phyloP scores from a whole-genome alignment of 768 basidiomycete genomes.

The Megacollybia marginata region DNA sequence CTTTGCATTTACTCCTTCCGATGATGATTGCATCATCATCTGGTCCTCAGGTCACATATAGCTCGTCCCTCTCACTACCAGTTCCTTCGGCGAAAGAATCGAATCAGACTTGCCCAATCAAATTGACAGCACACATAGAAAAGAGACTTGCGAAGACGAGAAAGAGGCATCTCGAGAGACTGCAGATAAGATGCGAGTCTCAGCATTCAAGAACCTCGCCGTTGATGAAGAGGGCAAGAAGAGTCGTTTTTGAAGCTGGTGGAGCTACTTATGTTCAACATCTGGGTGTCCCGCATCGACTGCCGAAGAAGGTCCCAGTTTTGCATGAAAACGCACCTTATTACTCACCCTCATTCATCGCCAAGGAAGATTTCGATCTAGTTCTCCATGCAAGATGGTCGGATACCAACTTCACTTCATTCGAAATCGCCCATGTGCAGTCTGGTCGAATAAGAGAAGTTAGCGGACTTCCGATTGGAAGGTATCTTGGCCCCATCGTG shows the following conservation, averaged over 20 bases:
- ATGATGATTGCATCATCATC: slow-evolving; percentile 55
- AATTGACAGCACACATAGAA: slow-evolving; percentile 57
- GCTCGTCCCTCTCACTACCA: slow-evolving; percentile 47
- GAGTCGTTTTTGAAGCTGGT: slow-evolving; percentile 62
- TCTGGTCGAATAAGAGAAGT: slow-evolving; percentile 39
- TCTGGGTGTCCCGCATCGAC: slow-evolving; percentile 19
- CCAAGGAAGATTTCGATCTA: slow-evolving; percentile 31
- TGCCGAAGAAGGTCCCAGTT: slow-evolving; percentile 37
- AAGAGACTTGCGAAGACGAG: slow-evolving; percentile 57
- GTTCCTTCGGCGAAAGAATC: slow-evolving; percentile 45
- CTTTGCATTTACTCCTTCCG: slow-evolving; percentile 58
- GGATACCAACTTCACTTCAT: slow-evolving; percentile 48
- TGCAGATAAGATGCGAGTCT: slow-evolving; percentile 44
- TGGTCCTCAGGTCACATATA: slow-evolving; percentile 73
- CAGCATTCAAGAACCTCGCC: slow-evolving; percentile 54
- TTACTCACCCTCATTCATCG: slow-evolving; percentile 65
- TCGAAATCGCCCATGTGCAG: slow-evolving; percentile 55
- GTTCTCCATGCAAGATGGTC: slow-evolving; percentile 68
- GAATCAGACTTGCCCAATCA: slow-evolving; percentile 33
- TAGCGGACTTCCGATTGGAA: slow-evolving; percentile 51
- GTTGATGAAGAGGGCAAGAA: slow-evolving; percentile 46
- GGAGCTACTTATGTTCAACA: slow-evolving; percentile 49
- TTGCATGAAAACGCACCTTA: slow-evolving; percentile 40
- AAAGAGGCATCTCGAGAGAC: slow-evolving; percentile 46
- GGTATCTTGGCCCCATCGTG: slow-evolving; percentile 55